These are phyloP conservation scores for Dipteronia dyeriana DNA, from an alignment of 345 rosid species.

Conservation along the genomic window DNA sequence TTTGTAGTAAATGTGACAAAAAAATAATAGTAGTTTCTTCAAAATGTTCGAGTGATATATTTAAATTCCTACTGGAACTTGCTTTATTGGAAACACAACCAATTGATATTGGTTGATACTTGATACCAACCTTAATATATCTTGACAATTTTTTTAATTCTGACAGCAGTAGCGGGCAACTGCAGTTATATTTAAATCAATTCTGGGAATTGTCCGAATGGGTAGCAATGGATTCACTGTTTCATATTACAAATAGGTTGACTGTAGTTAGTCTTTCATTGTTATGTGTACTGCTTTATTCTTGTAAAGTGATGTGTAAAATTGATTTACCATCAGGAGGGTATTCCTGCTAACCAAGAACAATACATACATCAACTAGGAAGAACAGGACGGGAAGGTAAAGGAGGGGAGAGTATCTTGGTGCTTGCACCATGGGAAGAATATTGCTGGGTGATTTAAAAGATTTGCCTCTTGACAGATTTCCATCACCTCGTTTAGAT, in stretches of 20 bases:
- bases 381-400: conserved; percentile 89
- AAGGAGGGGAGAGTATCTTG: conserved; percentile 77
- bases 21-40: neutral
- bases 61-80: neutral
- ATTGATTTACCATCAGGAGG: conserved; percentile 52
- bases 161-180: neutral
- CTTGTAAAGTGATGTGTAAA: neutral
- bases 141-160: neutral
- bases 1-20: too few relatives aligned
- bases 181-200: neutral
- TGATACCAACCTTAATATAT: too few relatives aligned
- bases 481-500: conserved; percentile 59
- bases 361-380: conserved; percentile 90
- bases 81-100: neutral
- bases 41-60: neutral
- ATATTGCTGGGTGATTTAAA: conserved; percentile 79
- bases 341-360: conserved; percentile 74
- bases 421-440: conserved; percentile 95
- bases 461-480: conserved; percentile 74
- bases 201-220: neutral
- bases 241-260: neutral
- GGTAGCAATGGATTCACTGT: neutral
- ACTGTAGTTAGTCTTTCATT: neutral
- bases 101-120: too few relatives aligned
- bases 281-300: neutral